Conservation (phyloP, 257 asterid species). For the Solanum arcanum region DNA sequence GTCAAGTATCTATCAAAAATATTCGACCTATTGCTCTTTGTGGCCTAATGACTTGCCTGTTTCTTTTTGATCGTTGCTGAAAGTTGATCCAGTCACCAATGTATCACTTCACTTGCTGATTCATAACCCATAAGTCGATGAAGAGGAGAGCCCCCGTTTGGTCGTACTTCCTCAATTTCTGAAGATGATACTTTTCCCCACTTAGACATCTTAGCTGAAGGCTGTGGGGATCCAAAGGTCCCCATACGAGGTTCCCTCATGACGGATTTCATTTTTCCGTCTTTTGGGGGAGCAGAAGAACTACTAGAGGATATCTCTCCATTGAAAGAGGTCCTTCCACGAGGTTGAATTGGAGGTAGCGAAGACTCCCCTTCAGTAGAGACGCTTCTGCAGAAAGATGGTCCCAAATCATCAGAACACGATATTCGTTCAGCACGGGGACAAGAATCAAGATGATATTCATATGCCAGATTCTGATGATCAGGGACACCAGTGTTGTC, state of each 20-base stretch:
- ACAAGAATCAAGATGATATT: slow-evolving; percentile 11
- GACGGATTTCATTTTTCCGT: slow-evolving; percentile 47
- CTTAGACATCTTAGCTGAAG: slow-evolving; percentile 20
- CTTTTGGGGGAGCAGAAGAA: slow-evolving; percentile 14
- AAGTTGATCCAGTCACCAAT: neutral
- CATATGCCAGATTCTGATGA: slow-evolving; percentile 13
- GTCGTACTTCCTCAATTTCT: slow-evolving; percentile 39
- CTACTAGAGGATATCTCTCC: slow-evolving; percentile 21
- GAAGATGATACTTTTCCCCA: slow-evolving; percentile 21
- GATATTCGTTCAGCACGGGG: slow-evolving; percentile 34
- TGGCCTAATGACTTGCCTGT: neutral
- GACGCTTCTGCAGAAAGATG: slow-evolving; percentile 35
- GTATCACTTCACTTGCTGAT: slow-evolving; percentile 48
- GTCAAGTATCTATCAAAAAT: neutral
- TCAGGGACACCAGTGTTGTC: slow-evolving; percentile 3
- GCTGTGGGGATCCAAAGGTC: slow-evolving; percentile 21
- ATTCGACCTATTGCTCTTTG: neutral
- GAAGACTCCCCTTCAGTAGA: slow-evolving; percentile 43
- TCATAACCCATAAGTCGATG: slow-evolving; percentile 88
- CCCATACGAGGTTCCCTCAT: slow-evolving; percentile 3
- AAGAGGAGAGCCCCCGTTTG: slow-evolving; percentile 42
- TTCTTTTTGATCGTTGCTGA: slow-evolving; percentile 2
- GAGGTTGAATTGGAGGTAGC: slow-evolving; percentile 11
- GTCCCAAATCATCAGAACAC: slow-evolving; percentile 36
- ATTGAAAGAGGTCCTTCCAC: slow-evolving; percentile 10